Percentiles rank a stretch among this genome's conserved stretches.
phyloP scores from a whole-genome alignment of 345 rosid species.

The Populus alba region DNA sequence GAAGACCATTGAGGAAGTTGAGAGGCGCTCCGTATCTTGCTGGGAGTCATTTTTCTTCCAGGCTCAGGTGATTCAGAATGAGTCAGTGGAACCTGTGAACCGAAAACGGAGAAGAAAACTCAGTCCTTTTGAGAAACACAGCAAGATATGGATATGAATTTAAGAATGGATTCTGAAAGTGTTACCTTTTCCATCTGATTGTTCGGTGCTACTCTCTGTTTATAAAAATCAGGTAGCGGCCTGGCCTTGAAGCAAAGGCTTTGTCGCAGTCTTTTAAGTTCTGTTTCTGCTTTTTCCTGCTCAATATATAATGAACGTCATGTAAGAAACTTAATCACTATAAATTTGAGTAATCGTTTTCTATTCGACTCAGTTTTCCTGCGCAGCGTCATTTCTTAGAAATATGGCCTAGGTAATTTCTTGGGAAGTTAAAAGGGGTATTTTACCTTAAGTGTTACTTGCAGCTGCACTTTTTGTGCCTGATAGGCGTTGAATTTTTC shows the following conservation, averaged over 20 bases:
- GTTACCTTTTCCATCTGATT: slow-evolving; percentile 51
- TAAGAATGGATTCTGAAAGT: not conserved
- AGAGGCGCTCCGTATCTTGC: slow-evolving; percentile 15
- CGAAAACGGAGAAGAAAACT: not conserved
- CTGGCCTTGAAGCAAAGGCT: slow-evolving; percentile 89
- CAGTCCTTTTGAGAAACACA: not conserved
- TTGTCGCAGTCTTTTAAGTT: slow-evolving; percentile 56
- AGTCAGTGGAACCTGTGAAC: slow-evolving; percentile 30
- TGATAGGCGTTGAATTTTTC: slow-evolving; percentile 66
- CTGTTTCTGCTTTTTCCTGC: slow-evolving; percentile 68
- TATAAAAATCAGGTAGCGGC: slow-evolving; percentile 86
- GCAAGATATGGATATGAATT: not conserved
- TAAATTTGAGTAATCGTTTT: not conserved
- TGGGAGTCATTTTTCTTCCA: slow-evolving; percentile 20
- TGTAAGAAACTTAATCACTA: not conserved
- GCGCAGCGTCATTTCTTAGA: no score
- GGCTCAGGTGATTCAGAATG: slow-evolving; percentile 25
- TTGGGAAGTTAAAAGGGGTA: no score
- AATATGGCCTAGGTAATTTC: no score
- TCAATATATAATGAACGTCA: not conserved
- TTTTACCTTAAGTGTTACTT: slow-evolving; percentile 49
- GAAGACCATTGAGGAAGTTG: slow-evolving; percentile 28
- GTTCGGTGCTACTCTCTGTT: slow-evolving; percentile 40
- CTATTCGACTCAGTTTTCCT: no score
- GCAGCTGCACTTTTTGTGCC: slow-evolving; percentile 44